A percentile compares a stretch with the other conserved stretches of the same genome.
These are phyloP conservation scores for Boletales sp. DNA, from an alignment of 768 basidiomycete species.

Conservation along the genomic window DNA sequence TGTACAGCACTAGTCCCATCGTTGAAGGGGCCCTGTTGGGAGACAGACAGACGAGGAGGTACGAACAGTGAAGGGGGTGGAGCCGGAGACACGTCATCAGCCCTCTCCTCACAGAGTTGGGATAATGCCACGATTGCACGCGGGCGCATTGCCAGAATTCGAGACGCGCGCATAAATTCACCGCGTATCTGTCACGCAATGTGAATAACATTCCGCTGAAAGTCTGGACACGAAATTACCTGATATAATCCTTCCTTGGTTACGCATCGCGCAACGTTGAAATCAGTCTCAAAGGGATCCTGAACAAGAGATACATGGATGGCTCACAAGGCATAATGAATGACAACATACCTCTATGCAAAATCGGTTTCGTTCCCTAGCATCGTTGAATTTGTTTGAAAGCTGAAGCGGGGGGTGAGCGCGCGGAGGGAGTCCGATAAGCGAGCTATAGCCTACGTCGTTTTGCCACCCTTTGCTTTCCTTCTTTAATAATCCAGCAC, in stretches of 20 bases:
- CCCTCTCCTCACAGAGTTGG: slow-evolving; percentile 89
- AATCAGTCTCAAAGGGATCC: slow-evolving; percentile 97
- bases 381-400: slow-evolving; percentile 58
- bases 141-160: slow-evolving; percentile 76
- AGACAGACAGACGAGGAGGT: slow-evolving; percentile 44
- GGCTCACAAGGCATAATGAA: neutral
- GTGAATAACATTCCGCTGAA: neutral
- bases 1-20: slow-evolving; percentile 61
- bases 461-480: slow-evolving; percentile 93
- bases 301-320: slow-evolving; percentile 27
- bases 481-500: slow-evolving; percentile 85
- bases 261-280: slow-evolving; percentile 95
- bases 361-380: slow-evolving; percentile 87
- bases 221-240: slow-evolving; percentile 36
- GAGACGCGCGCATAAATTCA: slow-evolving; percentile 94
- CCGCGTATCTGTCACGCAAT: slow-evolving; percentile 76
- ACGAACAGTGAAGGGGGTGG: slow-evolving; percentile 40
- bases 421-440: neutral
- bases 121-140: slow-evolving; percentile 79
- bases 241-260: slow-evolving; percentile 95
- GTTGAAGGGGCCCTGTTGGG: slow-evolving; percentile 70
- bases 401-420: slow-evolving; percentile 33
- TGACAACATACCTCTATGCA: slow-evolving; percentile 78
- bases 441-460: slow-evolving; percentile 55
- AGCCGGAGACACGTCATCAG: slow-evolving; percentile 41